These are phyloP conservation scores for Microdochium nivale DNA, from an alignment of 2,329 filamentous ascomycete genomes.

Conservation along the genomic window DNA sequence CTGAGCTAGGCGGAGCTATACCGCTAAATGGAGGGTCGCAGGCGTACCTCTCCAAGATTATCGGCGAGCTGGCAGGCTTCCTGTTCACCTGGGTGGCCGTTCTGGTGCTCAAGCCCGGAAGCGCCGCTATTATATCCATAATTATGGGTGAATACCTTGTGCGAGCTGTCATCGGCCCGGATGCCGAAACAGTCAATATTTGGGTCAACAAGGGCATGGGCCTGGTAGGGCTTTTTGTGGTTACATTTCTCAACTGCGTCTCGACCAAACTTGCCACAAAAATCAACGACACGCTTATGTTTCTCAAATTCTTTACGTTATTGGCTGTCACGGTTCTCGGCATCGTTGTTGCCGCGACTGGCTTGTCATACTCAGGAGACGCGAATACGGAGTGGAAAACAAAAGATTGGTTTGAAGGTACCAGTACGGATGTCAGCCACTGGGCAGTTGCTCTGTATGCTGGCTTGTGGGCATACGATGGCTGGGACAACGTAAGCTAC, in stretches of 20 bases:
- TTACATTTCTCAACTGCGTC: conserved; percentile 82
- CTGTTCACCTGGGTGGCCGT: conserved; percentile 96
- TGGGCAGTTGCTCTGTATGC: conserved; percentile 95
- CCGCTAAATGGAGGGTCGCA: conserved; percentile 92
- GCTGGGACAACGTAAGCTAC: conserved; percentile 89
- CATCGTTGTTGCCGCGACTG: conserved; percentile 81
- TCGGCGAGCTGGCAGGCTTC: conserved; percentile 87
- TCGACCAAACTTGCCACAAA: conserved; percentile 83
- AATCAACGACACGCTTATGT: conserved; percentile 89
- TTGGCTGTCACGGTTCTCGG: conserved; percentile 80
- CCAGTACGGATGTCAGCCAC: conserved; percentile 67
- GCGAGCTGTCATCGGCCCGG: conserved; percentile 75
- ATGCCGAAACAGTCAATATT: conserved; percentile 67
- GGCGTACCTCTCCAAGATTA: conserved; percentile 91
- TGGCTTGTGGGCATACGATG: conserved; percentile 95
- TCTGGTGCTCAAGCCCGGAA: conserved; percentile 86
- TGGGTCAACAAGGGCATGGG: conserved; percentile 92
- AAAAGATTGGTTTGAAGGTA: conserved; percentile 81
- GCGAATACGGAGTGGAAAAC: conserved; percentile 82
- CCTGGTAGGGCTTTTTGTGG: conserved; percentile 61
- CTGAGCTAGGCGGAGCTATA: conserved; percentile 90
- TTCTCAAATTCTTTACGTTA: conserved; percentile 89
- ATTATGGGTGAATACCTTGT: conserved; percentile 99
- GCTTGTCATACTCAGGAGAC: conserved; percentile 66
- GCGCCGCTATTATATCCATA: conserved; percentile 88